Evolutionary conservation across 495 filamentous ascomycete species (phyloP).

Genomic region (Chaetomium cochliodes): DNA sequence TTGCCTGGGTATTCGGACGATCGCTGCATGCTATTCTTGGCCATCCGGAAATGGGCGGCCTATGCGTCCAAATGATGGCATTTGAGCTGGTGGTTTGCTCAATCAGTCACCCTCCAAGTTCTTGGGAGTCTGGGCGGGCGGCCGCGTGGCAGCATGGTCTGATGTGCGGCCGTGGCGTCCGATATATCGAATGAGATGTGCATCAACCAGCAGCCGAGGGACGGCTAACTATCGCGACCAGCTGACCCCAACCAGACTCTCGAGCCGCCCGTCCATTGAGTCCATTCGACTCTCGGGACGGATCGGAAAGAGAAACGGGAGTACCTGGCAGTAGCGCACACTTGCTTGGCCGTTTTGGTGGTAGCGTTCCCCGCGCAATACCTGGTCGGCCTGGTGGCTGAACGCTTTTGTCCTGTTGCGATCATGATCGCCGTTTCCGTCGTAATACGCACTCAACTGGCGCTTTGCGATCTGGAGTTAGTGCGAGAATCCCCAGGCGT

Average conservation of each 20-base stretch:
- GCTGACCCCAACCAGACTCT: neutral
- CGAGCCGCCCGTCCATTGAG: slow-evolving; percentile 1
- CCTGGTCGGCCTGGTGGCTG: neutral
- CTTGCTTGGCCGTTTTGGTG: slow-evolving; percentile 11
- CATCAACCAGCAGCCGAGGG: neutral
- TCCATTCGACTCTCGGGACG: neutral
- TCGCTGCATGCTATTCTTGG: slow-evolving; percentile 13
- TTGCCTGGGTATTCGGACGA: neutral
- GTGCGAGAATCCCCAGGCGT: slow-evolving; percentile 4
- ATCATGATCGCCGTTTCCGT: slow-evolving; percentile 1
- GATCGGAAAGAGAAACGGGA: slow-evolving; percentile 8
- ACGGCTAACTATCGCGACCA: neutral
- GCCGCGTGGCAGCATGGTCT: slow-evolving; percentile 14
- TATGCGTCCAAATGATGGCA: slow-evolving; percentile 3
- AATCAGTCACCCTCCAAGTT: neutral
- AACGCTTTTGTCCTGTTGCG: neutral
- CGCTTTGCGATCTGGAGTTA: neutral
- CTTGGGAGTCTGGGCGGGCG: neutral
- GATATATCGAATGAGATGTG: slow-evolving; percentile 8
- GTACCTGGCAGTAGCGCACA: neutral
- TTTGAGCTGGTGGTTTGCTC: neutral
- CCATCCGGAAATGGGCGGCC: slow-evolving; percentile 2
- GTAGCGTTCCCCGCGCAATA: neutral
- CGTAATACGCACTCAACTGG: neutral
- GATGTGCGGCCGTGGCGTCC: slow-evolving; percentile 5